These are phyloP conservation scores for Heterobasidion parviporum DNA, from an alignment of 1,284 basidiomycete genomes.

Conservation along the genomic window DNA sequence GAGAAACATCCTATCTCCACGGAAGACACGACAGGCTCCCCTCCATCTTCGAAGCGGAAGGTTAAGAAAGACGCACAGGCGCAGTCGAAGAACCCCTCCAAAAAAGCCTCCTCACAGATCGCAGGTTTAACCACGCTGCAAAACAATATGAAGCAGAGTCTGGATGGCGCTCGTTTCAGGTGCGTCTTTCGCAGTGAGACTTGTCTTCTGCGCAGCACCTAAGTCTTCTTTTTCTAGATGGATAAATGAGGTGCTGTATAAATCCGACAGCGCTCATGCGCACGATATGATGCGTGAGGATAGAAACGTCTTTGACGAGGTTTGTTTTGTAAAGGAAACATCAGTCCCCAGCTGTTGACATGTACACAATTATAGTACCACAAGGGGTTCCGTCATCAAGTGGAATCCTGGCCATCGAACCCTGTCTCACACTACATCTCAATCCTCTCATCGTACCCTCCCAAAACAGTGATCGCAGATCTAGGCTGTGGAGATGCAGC, in stretches of 20 bases:
- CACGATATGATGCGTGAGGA: slow-evolving; percentile 77
- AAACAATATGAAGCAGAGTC: slow-evolving; percentile 62
- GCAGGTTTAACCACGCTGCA: slow-evolving; percentile 60
- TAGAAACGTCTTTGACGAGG: slow-evolving; percentile 69
- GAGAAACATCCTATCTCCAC: not conserved
- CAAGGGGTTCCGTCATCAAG: slow-evolving; percentile 81
- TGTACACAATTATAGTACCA: slow-evolving; percentile 62
- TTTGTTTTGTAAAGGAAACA: slow-evolving; percentile 24
- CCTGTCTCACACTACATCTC: slow-evolving; percentile 76
- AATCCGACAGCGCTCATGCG: slow-evolving; percentile 68
- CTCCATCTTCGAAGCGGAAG: not conserved
- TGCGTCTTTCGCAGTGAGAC: slow-evolving; percentile 20
- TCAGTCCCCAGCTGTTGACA: slow-evolving; percentile 4
- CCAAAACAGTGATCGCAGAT: slow-evolving; percentile 78
- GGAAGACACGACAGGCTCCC: not conserved
- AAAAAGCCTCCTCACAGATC: not conserved
- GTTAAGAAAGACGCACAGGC: not conserved
- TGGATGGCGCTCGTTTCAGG: slow-evolving; percentile 85
- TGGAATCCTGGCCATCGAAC: slow-evolving; percentile 86
- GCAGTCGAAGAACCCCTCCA: not conserved
- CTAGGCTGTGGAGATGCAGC: slow-evolving; percentile 94
- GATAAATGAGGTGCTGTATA: slow-evolving; percentile 87
- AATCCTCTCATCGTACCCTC: slow-evolving; percentile 48
- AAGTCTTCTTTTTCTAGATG: slow-evolving; percentile 36
- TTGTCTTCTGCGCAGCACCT: too few relatives aligned